Evolutionary conservation across 1,139 yeast genomes (phyloP).

Genomic region (Sugiyamaella grinbergsii): DNA sequence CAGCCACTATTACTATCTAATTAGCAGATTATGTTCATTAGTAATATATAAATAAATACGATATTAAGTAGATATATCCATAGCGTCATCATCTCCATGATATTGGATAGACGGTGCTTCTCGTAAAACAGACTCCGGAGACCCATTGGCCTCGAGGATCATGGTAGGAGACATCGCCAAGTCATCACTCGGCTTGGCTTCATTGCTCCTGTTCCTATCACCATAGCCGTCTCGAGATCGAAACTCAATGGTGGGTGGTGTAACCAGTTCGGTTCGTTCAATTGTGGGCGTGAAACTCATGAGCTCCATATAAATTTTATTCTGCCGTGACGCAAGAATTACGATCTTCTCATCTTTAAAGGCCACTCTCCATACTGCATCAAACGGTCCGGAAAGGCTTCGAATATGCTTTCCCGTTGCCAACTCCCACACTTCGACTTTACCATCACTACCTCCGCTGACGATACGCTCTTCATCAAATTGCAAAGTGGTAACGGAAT

Average conservation of each 20-base stretch:
- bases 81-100: constrained; percentile 6
- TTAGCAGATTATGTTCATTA: neutral
- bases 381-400: constrained; percentile 43
- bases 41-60: constrained; percentile 12
- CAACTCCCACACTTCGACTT: constrained; percentile 90
- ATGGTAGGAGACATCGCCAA: constrained; percentile 16
- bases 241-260: constrained; percentile 8
- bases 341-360: constrained; percentile 47
- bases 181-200: constrained; percentile 12
- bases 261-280: constrained; percentile 23
- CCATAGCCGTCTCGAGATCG: constrained; percentile 2
- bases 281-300: constrained; percentile 41
- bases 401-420: constrained; percentile 61
- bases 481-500: constrained; percentile 83
- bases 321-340: constrained; percentile 43
- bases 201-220: too few relatives aligned
- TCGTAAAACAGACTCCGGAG: constrained; percentile 1
- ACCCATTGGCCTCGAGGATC: constrained; percentile 3
- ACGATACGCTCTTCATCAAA: constrained; percentile 86
- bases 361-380: constrained; percentile 49
- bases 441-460: constrained; percentile 86
- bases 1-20: neutral
- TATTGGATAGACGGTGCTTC: neutral
- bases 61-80: constrained; percentile 11
- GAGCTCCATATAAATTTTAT: constrained; percentile 43